Evolutionary conservation across 2,329 filamentous ascomycete species (phyloP).

Genomic region (Metarhizium brunneum): DNA sequence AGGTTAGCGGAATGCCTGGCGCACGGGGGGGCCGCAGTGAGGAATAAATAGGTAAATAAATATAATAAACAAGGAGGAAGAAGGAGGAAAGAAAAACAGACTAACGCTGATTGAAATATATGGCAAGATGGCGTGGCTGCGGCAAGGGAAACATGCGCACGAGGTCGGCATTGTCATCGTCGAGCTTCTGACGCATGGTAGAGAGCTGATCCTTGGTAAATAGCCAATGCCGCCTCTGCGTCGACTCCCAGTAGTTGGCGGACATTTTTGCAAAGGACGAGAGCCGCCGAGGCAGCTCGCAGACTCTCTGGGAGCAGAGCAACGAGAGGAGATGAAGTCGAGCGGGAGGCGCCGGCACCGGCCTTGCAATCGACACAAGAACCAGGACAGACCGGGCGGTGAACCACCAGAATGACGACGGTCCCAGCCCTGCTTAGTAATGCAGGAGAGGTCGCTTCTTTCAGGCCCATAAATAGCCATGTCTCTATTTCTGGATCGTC

Average conservation of each 20-base stretch:
- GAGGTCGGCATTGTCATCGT: constrained; percentile 64
- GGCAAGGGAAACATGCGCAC: constrained; percentile 76
- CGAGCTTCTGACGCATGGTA: constrained; percentile 64
- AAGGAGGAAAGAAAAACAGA: neutral
- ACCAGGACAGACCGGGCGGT: no score
- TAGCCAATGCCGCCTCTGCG: constrained; percentile 82
- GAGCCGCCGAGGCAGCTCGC: constrained; percentile 6
- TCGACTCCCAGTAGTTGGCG: constrained; percentile 94
- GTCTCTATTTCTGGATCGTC: no score
- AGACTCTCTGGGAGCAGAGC: neutral
- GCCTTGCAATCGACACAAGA: no score
- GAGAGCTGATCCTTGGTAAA: constrained; percentile 76
- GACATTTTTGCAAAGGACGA: constrained; percentile 51
- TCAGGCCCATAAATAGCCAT: no score
- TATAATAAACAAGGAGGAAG: neutral
- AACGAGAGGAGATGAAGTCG: neutral
- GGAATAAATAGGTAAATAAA: no score
- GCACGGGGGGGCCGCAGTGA: neutral
- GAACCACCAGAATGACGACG: no score
- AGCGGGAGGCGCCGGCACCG: neutral
- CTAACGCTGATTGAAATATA: constrained; percentile 87
- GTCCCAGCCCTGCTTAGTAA: no score
- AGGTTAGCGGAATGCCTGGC: neutral
- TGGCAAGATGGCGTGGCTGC: constrained; percentile 71
- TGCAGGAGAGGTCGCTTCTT: no score